Evolutionary conservation across 768 basidiomycete species (phyloP), one percentile per base, ranked within the genome.

Genomic region (Pisolithus albus): DNA sequence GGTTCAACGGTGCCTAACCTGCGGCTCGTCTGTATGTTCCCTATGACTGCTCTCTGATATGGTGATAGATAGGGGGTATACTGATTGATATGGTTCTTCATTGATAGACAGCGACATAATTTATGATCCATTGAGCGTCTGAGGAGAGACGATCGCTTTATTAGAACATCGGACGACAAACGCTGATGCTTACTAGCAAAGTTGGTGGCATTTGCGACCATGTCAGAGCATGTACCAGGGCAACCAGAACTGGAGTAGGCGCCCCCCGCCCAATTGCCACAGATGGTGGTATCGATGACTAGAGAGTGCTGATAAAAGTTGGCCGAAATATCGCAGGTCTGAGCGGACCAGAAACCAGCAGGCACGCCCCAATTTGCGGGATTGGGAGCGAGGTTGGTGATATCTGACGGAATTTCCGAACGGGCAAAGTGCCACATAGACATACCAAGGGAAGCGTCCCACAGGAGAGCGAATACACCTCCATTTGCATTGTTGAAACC

Each of bases 81-180:
- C 5, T 26, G 6, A 16, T 30, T 13, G 16, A 13, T 34, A 34
- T 1, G 34, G 11, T 5, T 4, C 34, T 46, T 54, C 47, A 65
- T 49, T 78, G 69, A 65, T 78, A 83, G 43, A 80, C 75, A 32
- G 77, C 74, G 50, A 83, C 68, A 58, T 76, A 81, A 59, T 79
- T 78, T 63, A 83, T 69, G 52, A 71, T 66, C 80, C 80, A 82
- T 61, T 76, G 66, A 10, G 81, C 79, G 58, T 68, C 80, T 83
- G 56, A 5, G 49, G 5, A 46, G 6, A 7, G 6, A 7, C 54
- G 54, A 23, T 63, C 47, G 50, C 37, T 50, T n/a, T 7, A 24
- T 34, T 34, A 38, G 24, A 30, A 24, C 32, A 32, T 11, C 26
- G 1, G 6, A n/a, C 4, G 8, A 28, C 21, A 8, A 16, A 15